Conservation (phyloP, 768 basidiomycete genomes). For the Auriscalpium vulgare region DNA sequence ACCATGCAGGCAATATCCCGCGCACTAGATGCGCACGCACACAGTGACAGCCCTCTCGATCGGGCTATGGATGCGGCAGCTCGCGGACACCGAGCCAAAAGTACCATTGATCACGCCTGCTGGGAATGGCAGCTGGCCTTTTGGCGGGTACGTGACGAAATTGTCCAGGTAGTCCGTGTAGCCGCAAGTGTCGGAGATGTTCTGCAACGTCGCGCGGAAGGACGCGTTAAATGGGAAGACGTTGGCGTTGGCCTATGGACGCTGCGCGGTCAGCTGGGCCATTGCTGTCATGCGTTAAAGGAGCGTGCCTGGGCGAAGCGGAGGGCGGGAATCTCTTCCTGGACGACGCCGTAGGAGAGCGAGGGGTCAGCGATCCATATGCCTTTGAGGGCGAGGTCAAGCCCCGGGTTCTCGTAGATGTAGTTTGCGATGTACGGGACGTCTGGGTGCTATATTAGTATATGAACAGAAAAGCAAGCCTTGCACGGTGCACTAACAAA, state of each 20-base stretch:
- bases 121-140: slow-evolving; percentile 25
- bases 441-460: slow-evolving; percentile 22
- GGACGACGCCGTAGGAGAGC: slow-evolving; percentile 56
- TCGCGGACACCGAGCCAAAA: slow-evolving; percentile 21
- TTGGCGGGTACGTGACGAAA: slow-evolving; percentile 28
- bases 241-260: slow-evolving; percentile 40
- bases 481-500: slow-evolving; percentile 17
- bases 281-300: background rate
- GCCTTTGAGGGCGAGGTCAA: slow-evolving; percentile 55
- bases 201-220: slow-evolving; percentile 39
- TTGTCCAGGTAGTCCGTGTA: slow-evolving; percentile 28
- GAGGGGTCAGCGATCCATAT: slow-evolving; percentile 58
- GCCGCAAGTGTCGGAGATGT: slow-evolving; percentile 26
- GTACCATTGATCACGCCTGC: slow-evolving; percentile 19
- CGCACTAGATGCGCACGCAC: slow-evolving; percentile 29
- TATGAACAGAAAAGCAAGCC: background rate
- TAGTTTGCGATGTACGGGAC: slow-evolving; percentile 38
- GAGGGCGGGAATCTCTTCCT: slow-evolving; percentile 63
- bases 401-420: slow-evolving; percentile 49
- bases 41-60: slow-evolving; percentile 42
- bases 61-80: slow-evolving; percentile 39
- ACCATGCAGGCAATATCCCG: too few species aligned
- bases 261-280: background rate
- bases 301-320: slow-evolving; percentile 42
- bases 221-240: slow-evolving; percentile 53